Evolutionary conservation across 208 protist genomes (phyloP).

Genomic region (Kentomonas sorsogonicus): DNA sequence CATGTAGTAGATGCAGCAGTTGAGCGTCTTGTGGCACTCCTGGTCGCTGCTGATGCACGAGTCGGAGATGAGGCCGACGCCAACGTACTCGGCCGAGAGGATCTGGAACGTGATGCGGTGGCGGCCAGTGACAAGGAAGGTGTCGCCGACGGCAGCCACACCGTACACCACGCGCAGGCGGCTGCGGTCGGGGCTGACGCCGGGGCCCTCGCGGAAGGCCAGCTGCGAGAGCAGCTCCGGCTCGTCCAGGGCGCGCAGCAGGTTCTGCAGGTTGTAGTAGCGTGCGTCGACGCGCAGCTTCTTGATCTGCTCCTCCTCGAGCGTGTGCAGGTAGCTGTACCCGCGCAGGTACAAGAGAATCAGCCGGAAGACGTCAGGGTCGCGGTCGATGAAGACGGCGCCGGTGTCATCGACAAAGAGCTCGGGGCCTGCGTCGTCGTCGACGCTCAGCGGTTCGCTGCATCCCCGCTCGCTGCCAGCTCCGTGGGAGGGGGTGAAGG

Average conservation of each 20-base stretch:
- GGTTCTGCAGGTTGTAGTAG: slow-evolving; percentile 61
- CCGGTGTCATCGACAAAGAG: slow-evolving; percentile 48
- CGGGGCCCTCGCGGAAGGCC: slow-evolving; percentile 55
- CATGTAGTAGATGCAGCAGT: slow-evolving; percentile 92
- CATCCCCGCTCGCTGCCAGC: no score
- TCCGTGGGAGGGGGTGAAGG: no score
- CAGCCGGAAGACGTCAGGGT: slow-evolving; percentile 71
- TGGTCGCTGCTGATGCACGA: slow-evolving; percentile 69
- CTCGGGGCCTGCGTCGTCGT: slow-evolving; percentile 7
- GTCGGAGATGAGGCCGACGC: slow-evolving; percentile 84
- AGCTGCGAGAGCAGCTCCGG: slow-evolving; percentile 11
- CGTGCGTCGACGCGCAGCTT: slow-evolving; percentile 67
- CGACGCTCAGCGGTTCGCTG: no score
- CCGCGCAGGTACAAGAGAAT: slow-evolving; percentile 82
- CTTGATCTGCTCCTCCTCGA: slow-evolving; percentile 57
- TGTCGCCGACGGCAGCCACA: slow-evolving; percentile 70
- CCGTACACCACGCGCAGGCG: slow-evolving; percentile 78
- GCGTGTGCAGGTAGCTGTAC: slow-evolving; percentile 57
- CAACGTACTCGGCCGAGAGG: slow-evolving; percentile 72
- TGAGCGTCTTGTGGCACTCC: slow-evolving; percentile 82
- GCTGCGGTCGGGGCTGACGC: slow-evolving; percentile 69
- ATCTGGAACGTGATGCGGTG: slow-evolving; percentile 84
- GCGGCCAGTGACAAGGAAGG: slow-evolving; percentile 67
- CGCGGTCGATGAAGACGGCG: slow-evolving; percentile 82
- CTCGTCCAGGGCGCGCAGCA: slow-evolving; percentile 17